Evolutionary conservation across 768 basidiomycete genomes (phyloP), one percentile per base, ranked within the genome.

Genomic region (Dentipellis fragilis): DNA sequence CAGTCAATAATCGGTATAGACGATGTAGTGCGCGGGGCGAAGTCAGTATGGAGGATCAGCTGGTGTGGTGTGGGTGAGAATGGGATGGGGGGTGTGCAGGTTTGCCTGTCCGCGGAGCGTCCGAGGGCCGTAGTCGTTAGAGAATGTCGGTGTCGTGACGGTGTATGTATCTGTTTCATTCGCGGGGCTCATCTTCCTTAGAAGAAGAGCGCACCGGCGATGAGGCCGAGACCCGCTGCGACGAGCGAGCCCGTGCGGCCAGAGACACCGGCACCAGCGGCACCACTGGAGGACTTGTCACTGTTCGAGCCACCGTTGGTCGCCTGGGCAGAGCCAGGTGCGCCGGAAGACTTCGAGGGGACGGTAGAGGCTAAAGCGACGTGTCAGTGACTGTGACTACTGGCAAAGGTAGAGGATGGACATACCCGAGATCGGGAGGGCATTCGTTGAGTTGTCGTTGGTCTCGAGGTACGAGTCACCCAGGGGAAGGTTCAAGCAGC

Each of bases 391-490:
- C n/a, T 17, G 11, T 10, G 16, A n/a, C 19, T 11, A 6, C 29
- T 29, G 6, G 3, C 17, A n/a, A 37, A 35, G 16, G 9, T n/a
- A 51, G 17, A 10, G 6, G 4, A 21, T 4, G 17, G 16, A 51
- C 58, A 16, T 39, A 61, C 59, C 3, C 23, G 4, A 8, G 23
- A 67, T 55, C 34, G 73, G 68, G 19, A 78, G 78, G 5, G 83
- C 82, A 64, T 84, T 79, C 23, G 81, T 77, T 29, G 59, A 59
- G 71, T 91, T 93, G 66, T 85, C 72, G 64, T 87, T 87, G 2
- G 87, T 88, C 74, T 93, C 90, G 57, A 89, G 73, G 71, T 93
- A 95, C 2, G 88, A 82, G 64, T 91, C 80, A 17, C 68, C 59
- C 16, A 83, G 61, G 12, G 73, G 67, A 67, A 75, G 71, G 65